These are phyloP conservation scores for Colletotrichum abscissum DNA, from an alignment of 2,329 filamentous ascomycete species.

Conservation along the genomic window DNA sequence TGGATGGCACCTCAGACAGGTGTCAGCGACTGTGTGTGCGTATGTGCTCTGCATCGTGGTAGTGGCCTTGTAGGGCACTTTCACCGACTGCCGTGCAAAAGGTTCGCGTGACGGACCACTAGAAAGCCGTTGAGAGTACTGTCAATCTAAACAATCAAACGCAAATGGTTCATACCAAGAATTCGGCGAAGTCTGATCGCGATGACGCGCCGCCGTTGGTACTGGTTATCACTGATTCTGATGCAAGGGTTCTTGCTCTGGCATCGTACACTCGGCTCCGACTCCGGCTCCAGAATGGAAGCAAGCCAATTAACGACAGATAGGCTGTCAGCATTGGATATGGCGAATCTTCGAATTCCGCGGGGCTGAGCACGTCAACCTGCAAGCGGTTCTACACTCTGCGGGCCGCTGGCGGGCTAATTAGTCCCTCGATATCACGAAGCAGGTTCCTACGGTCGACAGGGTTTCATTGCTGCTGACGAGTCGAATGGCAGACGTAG, in stretches of 20 bases:
- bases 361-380: background rate
- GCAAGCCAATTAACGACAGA: too few species aligned
- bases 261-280: slow-evolving; percentile 9
- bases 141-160: background rate
- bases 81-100: background rate
- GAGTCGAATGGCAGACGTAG: background rate
- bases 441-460: background rate
- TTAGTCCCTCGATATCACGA: background rate
- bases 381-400: background rate
- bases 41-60: background rate
- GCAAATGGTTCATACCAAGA: background rate
- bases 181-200: slow-evolving; percentile 6
- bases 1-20: slow-evolving; percentile 24
- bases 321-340: background rate
- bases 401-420: background rate
- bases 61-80: background rate
- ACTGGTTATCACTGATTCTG: background rate
- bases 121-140: background rate
- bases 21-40: slow-evolving; percentile 3
- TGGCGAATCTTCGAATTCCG: background rate
- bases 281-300: background rate
- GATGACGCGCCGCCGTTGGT: background rate
- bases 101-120: background rate
- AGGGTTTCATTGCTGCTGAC: background rate
- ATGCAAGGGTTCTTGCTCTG: background rate